Conservation (phyloP, 2,329 filamentous ascomycete genomes). For the Byssochlamys sp. region DNA sequence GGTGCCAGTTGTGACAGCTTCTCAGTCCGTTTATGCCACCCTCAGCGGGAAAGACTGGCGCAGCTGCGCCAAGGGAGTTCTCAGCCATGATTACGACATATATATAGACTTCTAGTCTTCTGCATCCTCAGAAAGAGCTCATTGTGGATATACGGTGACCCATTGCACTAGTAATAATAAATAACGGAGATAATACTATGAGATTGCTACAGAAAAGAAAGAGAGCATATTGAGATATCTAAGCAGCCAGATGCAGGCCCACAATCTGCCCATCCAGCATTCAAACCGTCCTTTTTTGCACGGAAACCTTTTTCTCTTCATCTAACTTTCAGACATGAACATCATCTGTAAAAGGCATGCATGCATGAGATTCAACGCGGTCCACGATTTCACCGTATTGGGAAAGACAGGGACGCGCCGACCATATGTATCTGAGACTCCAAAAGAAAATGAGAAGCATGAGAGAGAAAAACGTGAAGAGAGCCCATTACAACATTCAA, state of each 20-base stretch:
- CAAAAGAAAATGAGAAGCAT: slow-evolving; percentile 14
- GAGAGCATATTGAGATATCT: not conserved
- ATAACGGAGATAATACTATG: not conserved
- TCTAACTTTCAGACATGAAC: slow-evolving; percentile 12
- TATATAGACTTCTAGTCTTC: not conserved
- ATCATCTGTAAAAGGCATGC: slow-evolving; percentile 13
- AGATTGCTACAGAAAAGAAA: not conserved
- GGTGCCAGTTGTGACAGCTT: not conserved
- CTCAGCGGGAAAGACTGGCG: not conserved
- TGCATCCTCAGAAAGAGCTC: not conserved
- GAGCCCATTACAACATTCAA: slow-evolving; percentile 4
- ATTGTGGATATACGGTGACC: not conserved
- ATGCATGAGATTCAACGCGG: slow-evolving; percentile 5
- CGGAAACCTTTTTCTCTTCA: slow-evolving; percentile 2
- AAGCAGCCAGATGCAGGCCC: not conserved
- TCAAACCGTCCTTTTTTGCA: not conserved
- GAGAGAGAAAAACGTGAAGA: not conserved
- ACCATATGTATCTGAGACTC: slow-evolving; percentile 10
- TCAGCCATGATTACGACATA: not conserved
- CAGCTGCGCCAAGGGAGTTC: not conserved
- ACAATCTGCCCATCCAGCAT: not conserved
- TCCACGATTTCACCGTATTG: not conserved
- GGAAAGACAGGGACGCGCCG: not conserved
- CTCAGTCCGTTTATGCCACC: not conserved
- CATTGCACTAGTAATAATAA: not conserved